Conservation (phyloP, 305 asterid genomes). For the Euphrasia arctica region DNA sequence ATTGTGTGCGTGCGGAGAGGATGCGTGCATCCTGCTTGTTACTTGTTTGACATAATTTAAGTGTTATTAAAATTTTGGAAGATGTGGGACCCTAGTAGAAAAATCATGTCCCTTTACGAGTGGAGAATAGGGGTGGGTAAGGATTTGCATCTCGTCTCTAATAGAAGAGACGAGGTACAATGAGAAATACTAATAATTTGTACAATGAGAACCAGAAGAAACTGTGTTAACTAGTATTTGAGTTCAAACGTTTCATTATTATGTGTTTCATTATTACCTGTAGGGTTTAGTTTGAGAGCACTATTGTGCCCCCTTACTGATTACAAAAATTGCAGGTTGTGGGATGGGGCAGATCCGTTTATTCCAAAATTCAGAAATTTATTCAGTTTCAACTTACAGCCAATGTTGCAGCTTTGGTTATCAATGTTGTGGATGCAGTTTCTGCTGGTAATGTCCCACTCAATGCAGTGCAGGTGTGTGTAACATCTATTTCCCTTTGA, state of each 20-base stretch:
- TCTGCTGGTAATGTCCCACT: constrained; percentile 90
- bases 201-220: constrained; percentile 2
- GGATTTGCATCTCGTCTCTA: background rate
- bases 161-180: too few relatives aligned
- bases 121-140: too few relatives aligned
- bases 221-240: background rate
- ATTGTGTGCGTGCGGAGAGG: too few relatives aligned
- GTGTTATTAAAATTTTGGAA: too few relatives aligned
- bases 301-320: too few relatives aligned
- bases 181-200: background rate
- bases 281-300: constrained; percentile 15
- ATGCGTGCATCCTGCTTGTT: too few relatives aligned
- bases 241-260: background rate
- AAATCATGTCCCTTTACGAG: too few relatives aligned
- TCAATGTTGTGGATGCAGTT: constrained; percentile 86
- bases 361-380: constrained; percentile 91
- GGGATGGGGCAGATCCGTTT: constrained; percentile 97
- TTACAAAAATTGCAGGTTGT: too few relatives aligned
- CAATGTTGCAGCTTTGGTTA: constrained; percentile 90
- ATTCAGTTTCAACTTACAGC: constrained; percentile 96
- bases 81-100: too few relatives aligned
- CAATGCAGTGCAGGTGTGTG: constrained; percentile 89
- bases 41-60: too few relatives aligned
- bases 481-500: too few relatives aligned
- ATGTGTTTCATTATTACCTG: too few relatives aligned